Conservation (phyloP, 2,329 filamentous ascomycete species). For the Blastomyces parvus region DNA sequence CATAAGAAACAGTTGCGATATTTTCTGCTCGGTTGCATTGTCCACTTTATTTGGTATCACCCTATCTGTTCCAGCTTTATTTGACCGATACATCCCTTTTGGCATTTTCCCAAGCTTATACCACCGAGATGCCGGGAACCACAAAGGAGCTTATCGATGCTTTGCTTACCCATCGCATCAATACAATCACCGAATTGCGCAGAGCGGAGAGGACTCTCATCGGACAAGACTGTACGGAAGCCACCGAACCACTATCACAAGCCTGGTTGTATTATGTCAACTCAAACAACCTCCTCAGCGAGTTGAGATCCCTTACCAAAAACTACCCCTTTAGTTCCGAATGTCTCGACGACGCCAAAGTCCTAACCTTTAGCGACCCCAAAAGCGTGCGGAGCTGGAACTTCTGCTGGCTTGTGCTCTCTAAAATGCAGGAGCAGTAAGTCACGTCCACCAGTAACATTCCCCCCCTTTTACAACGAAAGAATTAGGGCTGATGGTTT, state of each 20-base stretch:
- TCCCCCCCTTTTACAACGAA: not conserved
- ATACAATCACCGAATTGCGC: constrained; percentile 62
- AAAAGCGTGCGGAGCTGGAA: constrained; percentile 65
- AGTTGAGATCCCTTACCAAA: constrained; percentile 58
- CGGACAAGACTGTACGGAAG: constrained; percentile 47
- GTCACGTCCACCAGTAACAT: constrained; percentile 17
- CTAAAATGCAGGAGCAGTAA: constrained; percentile 57
- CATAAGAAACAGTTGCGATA: not conserved
- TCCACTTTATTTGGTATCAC: not conserved
- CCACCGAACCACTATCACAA: constrained; percentile 57
- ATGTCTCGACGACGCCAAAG: constrained; percentile 56
- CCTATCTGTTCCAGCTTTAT: not conserved
- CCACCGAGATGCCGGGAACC: constrained; percentile 29
- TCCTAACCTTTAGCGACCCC: constrained; percentile 54
- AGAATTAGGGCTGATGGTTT: constrained; percentile 5
- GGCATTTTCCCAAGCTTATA: not conserved
- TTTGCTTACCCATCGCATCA: constrained; percentile 57
- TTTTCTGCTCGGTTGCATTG: not conserved
- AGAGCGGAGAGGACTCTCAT: constrained; percentile 60
- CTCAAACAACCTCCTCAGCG: constrained; percentile 58
- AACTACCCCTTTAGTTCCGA: constrained; percentile 60
- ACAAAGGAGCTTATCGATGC: constrained; percentile 52
- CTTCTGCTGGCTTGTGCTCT: constrained; percentile 60
- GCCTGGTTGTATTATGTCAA: constrained; percentile 65
- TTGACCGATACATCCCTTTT: not conserved